These are phyloP conservation scores for Stagonosporopsis tanaceti DNA, from an alignment of 2,329 filamentous ascomycete genomes.

Conservation along the genomic window DNA sequence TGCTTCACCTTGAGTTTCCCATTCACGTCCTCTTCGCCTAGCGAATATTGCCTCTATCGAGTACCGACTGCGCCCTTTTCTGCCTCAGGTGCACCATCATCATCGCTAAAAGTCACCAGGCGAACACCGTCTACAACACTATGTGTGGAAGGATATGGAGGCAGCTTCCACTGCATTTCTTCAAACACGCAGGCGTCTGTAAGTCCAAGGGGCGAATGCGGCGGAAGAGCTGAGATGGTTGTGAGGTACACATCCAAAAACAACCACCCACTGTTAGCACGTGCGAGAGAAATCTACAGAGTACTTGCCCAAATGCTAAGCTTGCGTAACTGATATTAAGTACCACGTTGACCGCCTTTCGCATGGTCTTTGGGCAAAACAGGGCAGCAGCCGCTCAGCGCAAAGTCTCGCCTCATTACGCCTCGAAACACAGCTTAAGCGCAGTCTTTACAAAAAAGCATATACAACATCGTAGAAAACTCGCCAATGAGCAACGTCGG, in stretches of 20 bases:
- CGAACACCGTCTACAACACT: background rate
- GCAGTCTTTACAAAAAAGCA: background rate
- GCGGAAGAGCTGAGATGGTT: no score
- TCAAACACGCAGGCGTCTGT: background rate
- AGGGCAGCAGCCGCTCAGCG: background rate
- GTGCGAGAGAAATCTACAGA: no score
- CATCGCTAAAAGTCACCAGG: background rate
- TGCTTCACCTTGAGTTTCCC: no score
- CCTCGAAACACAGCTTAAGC: background rate
- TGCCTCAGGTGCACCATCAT: background rate
- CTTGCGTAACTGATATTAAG: no score
- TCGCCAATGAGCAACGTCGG: background rate
- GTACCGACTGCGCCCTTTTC: background rate
- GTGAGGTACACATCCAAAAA: no score
- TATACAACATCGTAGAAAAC: no score
- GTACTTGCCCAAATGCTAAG: no score
- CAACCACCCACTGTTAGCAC: no score
- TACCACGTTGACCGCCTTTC: no score
- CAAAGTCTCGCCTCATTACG: background rate
- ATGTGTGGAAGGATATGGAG: background rate
- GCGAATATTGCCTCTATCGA: no score
- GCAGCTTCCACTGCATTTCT: background rate
- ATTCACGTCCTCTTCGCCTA: no score
- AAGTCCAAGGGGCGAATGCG: background rate
- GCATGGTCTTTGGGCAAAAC: background rate